These are phyloP conservation scores for Tausonia pullulans DNA, from an alignment of 1,284 basidiomycete genomes.

Conservation along the genomic window DNA sequence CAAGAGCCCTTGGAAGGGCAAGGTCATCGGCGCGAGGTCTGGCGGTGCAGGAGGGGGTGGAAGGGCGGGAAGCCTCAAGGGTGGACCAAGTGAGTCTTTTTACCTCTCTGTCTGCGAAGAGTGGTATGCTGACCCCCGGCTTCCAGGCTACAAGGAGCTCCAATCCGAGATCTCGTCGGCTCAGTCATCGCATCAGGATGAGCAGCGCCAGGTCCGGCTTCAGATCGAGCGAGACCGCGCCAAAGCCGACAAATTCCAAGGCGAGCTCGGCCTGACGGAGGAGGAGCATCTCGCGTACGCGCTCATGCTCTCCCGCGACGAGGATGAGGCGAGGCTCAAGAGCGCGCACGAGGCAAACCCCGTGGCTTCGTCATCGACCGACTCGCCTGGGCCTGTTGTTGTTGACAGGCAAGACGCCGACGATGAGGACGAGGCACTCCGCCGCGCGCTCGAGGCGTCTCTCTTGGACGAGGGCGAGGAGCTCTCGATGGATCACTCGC, in stretches of 20 bases:
- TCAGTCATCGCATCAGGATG: slow-evolving; percentile 19
- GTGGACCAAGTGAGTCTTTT: slow-evolving; percentile 41
- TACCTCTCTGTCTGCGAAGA: background rate
- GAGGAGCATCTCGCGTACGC: slow-evolving; percentile 67
- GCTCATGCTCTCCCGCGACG: slow-evolving; percentile 73
- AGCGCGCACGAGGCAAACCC: background rate
- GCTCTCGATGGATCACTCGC: background rate
- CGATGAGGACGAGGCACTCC: slow-evolving; percentile 5
- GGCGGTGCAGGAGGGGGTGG: slow-evolving; percentile 33
- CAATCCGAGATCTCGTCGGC: slow-evolving; percentile 55
- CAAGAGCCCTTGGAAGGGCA: slow-evolving; percentile 16
- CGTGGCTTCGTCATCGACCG: background rate
- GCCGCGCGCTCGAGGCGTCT: background rate
- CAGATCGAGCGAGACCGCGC: slow-evolving; percentile 44
- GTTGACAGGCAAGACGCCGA: background rate
- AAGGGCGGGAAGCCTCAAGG: slow-evolving; percentile 38
- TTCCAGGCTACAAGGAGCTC: slow-evolving; percentile 51
- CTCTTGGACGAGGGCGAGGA: background rate
- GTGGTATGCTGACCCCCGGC: no score
- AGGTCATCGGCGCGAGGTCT: slow-evolving; percentile 10
- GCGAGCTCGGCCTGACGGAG: slow-evolving; percentile 61
- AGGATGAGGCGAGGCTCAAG: slow-evolving; percentile 39
- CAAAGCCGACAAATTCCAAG: slow-evolving; percentile 44
- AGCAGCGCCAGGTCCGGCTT: slow-evolving; percentile 17
- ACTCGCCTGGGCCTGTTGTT: background rate